Conservation (phyloP, 2,329 filamentous ascomycete species). For the Fusarium sp. region DNA sequence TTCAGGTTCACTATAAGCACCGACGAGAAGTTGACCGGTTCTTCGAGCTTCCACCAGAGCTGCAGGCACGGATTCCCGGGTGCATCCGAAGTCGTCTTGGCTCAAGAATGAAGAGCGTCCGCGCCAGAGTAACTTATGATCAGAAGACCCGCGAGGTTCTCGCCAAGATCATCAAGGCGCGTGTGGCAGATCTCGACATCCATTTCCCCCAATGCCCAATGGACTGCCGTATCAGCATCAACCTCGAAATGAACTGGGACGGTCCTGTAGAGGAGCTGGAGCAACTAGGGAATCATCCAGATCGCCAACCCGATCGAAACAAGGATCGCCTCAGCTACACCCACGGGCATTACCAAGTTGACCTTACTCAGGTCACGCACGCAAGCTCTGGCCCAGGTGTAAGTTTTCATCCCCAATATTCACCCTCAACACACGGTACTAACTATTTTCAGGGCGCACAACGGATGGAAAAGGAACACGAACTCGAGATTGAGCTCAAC, state of each 20-base stretch:
- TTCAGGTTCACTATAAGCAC: slow-evolving; percentile 80
- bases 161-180: slow-evolving; percentile 87
- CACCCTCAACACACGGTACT: background rate
- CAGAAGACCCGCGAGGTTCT: slow-evolving; percentile 73
- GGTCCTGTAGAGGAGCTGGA: slow-evolving; percentile 69
- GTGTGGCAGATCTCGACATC: slow-evolving; percentile 88
- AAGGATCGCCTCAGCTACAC: slow-evolving; percentile 94
- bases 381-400: slow-evolving; percentile 49
- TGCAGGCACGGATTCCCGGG: slow-evolving; percentile 68
- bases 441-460: slow-evolving; percentile 47
- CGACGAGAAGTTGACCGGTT: slow-evolving; percentile 84
- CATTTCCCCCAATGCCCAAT: slow-evolving; percentile 78
- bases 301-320: slow-evolving; percentile 66
- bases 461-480: slow-evolving; percentile 71
- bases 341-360: slow-evolving; percentile 86
- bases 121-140: slow-evolving; percentile 74
- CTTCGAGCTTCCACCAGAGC: slow-evolving; percentile 71
- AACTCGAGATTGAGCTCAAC: slow-evolving; percentile 81
- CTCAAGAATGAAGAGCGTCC: slow-evolving; percentile 55
- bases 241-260: slow-evolving; percentile 88
- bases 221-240: slow-evolving; percentile 93
- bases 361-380: slow-evolving; percentile 86
- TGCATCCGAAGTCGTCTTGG: slow-evolving; percentile 67
- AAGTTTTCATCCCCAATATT: slow-evolving; percentile 34
- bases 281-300: slow-evolving; percentile 49